Evolutionary conservation across 108 stramenopile species (phyloP), one percentile per base, ranked within the genome.

Genomic region (Cyclotella sp.): DNA sequence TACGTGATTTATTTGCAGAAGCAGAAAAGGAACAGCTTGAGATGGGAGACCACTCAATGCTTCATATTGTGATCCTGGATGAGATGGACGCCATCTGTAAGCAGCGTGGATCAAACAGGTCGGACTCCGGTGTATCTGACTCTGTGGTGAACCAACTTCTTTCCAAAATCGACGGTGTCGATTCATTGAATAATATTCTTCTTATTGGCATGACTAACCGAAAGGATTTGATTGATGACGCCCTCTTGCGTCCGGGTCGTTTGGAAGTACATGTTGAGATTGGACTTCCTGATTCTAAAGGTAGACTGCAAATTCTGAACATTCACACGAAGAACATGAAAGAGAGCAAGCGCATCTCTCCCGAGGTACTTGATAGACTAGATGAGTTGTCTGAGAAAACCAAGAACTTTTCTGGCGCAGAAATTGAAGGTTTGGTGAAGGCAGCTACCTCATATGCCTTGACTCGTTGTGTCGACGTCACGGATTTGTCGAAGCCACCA

Each of bases 71-170:
- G 68, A 99, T 99, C 74, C 93, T 99, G 77, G 99, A 99, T 74
- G 99, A 99, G 80, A 98, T 99, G 91, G 99, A 99, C 85, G 98
- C 99, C 58, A 99, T 99, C 77, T 98, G 97, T 82, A 98, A 97
- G 77, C 84, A 86, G 40, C 95, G 99, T 61, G 99, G 99, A 21
- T 78, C 89, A 59, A 95, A 88, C 41, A 82, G 88, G 34, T 97
- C 95, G 79, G 96, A 96, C 57, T 97, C 98, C 7, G 98, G 98
- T 61, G 98, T 98, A 49, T 86, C 86, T 30, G 99, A 99, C 87
- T 93, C 92, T 13, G 97, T 99, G n/a, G 99, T 99, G 57, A 99
- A 99, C 67, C 99, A 99, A 88, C 86, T 99, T 19, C 84, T 99
- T 21, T 93, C 95, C 78, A 99, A 99, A 79, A 98, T 99, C 73